Evolutionary conservation across 306 rosid genomes (phyloP), one percentile per base, ranked within the genome.

Genomic region (Gynostemma pentaphyllum): DNA sequence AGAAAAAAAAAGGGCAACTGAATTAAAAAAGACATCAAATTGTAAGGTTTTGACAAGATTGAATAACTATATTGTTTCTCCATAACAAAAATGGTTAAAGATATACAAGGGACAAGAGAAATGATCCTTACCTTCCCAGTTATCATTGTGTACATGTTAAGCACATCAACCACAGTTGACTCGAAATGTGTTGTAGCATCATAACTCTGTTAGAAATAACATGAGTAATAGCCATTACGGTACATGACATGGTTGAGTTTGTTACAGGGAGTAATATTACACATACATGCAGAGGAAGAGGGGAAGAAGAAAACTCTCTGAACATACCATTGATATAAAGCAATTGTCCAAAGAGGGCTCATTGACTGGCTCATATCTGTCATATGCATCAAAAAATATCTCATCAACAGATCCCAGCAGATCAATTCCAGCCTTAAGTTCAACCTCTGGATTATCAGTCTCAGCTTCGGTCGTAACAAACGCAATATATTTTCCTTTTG

Each of bases 151-250:
- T 91, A 91, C 97, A 91, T 87, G 92, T 82, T 85, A 77, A 91
- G 96, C 40, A 91, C 97, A 37, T 91, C 96, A 57, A 52, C 26
- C 37, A 91, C 95, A 41, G 97, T 91, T 57, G 97, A 82, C 81
- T 91, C 97, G 7, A 91, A 91, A 79, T 91, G 97, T 56, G 97
- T 91, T 14, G 97, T 91, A 37, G 98, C 82, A 80, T 91, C 98
- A 71, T 91, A 91, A 55, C 98, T 91, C 98, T 91, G 96, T 75
- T 42, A 71, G 72, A 56, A 64, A 68, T 32, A 7, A 32, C 37
- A 32, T 14, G 64, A 21, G 64, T 26, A 39, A 10, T 9, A 10
- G 2, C 44, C 11, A 39, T 39, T 39, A 39, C 13, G 13, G 13
- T 7, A 59, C 56, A 41, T 56, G n/a, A 56, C 10, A 56, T 16